Percentiles rank a stretch among this genome's conserved stretches.
phyloP scores from a whole-genome alignment of 2,329 filamentous ascomycete genomes.

The Paraphaeosphaeria sporulosa region DNA sequence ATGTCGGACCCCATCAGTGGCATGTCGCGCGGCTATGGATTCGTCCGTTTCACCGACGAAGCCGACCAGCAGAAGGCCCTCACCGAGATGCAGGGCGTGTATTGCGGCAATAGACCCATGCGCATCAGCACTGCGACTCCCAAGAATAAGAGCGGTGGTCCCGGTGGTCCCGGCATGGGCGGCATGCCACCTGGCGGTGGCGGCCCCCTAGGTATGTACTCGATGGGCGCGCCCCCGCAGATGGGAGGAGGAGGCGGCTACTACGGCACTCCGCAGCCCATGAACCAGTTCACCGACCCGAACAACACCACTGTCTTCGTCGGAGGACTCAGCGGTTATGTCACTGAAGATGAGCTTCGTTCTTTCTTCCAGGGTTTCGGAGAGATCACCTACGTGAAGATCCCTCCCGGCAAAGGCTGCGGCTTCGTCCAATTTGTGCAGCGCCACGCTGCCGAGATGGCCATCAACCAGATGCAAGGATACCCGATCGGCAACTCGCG shows the following conservation, averaged over 20 bases:
- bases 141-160: conserved; percentile 78
- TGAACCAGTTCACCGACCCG: conserved; percentile 99
- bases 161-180: conserved; percentile 60
- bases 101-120: conserved; percentile 98
- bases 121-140: conserved; percentile 97
- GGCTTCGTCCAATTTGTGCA: conserved; percentile 99
- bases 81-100: conserved; percentile 98
- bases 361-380: conserved; percentile 99
- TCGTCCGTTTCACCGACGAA: conserved; percentile 96
- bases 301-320: conserved; percentile 99
- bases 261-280: conserved; percentile 72
- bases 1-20: conserved; percentile 99
- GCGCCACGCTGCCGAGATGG: conserved; percentile 98
- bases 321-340: conserved; percentile 94
- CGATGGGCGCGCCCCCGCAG: conserved; percentile 72
- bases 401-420: conserved; percentile 97
- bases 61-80: conserved; percentile 94
- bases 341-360: conserved; percentile 98
- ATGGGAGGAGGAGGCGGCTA: conserved; percentile 62
- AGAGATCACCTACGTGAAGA: conserved; percentile 99
- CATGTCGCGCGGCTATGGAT: conserved; percentile 96
- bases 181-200: conserved; percentile 56
- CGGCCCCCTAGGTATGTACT: conserved; percentile 69
- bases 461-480: conserved; percentile 99
- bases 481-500: conserved; percentile 99